phyloP scores from a whole-genome alignment of 805 yeast genomes.

The Ogataea henricii region DNA sequence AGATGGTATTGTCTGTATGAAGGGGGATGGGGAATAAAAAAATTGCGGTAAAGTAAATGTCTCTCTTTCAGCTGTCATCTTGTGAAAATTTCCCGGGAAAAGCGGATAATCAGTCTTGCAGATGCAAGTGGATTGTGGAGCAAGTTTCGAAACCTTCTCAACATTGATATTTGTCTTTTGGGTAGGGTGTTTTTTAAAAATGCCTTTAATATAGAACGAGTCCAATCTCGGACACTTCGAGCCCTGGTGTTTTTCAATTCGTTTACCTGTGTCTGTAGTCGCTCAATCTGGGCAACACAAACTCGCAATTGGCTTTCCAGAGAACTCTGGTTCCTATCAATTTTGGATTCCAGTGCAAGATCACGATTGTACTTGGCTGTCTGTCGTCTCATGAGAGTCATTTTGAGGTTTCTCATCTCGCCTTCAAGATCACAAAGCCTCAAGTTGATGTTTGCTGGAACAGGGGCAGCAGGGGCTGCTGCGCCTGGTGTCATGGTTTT shows the following conservation, averaged over 20 bases:
- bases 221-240: constrained; percentile 5
- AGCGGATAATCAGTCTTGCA: neutral
- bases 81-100: neutral
- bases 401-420: constrained; percentile 14
- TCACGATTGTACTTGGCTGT: constrained; percentile 11
- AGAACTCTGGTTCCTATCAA: constrained; percentile 13
- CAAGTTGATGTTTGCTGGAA: constrained; percentile 5
- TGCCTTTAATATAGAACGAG: constrained; percentile 7
- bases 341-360: constrained; percentile 11
- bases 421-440: constrained; percentile 15
- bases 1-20: neutral
- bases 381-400: constrained; percentile 13
- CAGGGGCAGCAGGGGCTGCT: neutral
- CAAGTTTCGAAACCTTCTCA: constrained; percentile 5
- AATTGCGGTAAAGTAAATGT: too few species aligned
- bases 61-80: neutral
- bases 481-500: neutral
- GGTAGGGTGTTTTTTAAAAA: constrained; percentile 10
- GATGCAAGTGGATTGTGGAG: constrained; percentile 2
- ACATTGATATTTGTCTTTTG: constrained; percentile 10
- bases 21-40: neutral
- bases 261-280: constrained; percentile 6
- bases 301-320: constrained; percentile 8
- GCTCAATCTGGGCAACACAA: constrained; percentile 10
- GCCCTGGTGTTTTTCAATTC: neutral